These are phyloP conservation scores for Chytridium lagenaria DNA, from an alignment of 371 early-diverging fungal genomes.

Conservation along the genomic window DNA sequence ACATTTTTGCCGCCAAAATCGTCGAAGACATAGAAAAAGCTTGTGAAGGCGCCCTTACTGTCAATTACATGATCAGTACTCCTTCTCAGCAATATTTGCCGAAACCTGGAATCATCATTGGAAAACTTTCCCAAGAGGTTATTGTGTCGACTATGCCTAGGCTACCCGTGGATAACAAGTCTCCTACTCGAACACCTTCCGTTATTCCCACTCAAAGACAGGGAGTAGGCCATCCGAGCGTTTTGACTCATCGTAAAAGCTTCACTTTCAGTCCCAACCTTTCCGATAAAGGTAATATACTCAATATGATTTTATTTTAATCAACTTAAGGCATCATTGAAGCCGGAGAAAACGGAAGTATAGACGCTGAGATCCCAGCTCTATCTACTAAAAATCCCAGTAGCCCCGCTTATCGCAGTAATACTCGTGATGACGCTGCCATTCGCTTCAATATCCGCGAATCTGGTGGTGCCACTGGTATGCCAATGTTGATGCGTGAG, in stretches of 20 bases:
- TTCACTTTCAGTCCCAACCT: no score
- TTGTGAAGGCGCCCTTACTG: constrained; percentile 26
- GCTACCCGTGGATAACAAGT: constrained; percentile 3
- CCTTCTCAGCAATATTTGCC: no score
- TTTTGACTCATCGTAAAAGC: no score
- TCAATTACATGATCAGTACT: constrained; percentile 23
- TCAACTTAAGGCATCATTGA: no score
- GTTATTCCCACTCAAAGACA: no score
- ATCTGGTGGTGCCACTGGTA: background rate
- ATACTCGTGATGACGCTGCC: background rate
- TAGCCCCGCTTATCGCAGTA: background rate
- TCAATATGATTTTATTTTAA: no score
- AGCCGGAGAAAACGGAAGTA: background rate
- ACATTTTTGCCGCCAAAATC: constrained; percentile 29
- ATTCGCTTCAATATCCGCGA: background rate
- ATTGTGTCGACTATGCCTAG: constrained; percentile 37
- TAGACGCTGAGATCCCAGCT: background rate
- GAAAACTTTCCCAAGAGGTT: constrained; percentile 31
- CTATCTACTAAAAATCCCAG: background rate
- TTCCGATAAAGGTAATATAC: no score
- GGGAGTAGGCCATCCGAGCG: no score
- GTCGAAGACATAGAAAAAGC: constrained; percentile 21
- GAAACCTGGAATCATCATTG: constrained; percentile 25
- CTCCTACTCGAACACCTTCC: background rate
- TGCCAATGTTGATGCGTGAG: no score